phyloP scores from a whole-genome alignment of 2,329 filamentous ascomycete species.

The Trichoderma simmonsii region DNA sequence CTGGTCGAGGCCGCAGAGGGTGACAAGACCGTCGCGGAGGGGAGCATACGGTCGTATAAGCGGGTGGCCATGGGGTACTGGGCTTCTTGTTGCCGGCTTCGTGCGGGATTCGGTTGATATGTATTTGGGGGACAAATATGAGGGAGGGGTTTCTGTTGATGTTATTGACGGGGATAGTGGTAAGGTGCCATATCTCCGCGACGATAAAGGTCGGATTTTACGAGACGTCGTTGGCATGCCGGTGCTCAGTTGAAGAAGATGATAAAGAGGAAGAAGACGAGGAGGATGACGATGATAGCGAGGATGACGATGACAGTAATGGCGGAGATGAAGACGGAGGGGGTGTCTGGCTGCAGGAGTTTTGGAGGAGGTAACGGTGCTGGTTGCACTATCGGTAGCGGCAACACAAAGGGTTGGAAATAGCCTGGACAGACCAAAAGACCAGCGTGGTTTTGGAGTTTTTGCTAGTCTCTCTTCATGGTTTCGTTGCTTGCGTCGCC shows the following conservation, averaged over 20 bases:
- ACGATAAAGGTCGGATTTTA: constrained; percentile 52
- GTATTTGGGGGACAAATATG: not conserved
- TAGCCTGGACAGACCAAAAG: not conserved
- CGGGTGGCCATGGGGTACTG: constrained; percentile 82
- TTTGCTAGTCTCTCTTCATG: not conserved
- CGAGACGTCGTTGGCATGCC: constrained; percentile 40
- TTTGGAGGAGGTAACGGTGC: not conserved
- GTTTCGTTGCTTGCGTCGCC: not conserved
- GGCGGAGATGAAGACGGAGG: constrained; percentile 13
- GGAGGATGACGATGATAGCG: constrained; percentile 21
- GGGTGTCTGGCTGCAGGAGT: not conserved
- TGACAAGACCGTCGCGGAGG: constrained; percentile 59
- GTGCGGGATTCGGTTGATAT: constrained; percentile 37
- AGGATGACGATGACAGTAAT: not conserved
- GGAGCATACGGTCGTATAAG: constrained; percentile 78
- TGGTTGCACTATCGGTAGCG: not conserved
- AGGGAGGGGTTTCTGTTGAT: not conserved
- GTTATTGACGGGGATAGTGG: constrained; percentile 18
- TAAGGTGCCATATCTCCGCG: constrained; percentile 52
- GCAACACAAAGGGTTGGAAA: not conserved
- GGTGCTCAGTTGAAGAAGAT: constrained; percentile 29
- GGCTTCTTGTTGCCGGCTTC: constrained; percentile 92
- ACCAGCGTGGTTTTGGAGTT: not conserved
- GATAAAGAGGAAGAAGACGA: constrained; percentile 21
- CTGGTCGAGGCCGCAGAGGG: constrained; percentile 47